Evolutionary conservation across 371 early-diverging fungal genomes (phyloP).

Genomic region (Lichtheimia hyalospora): DNA sequence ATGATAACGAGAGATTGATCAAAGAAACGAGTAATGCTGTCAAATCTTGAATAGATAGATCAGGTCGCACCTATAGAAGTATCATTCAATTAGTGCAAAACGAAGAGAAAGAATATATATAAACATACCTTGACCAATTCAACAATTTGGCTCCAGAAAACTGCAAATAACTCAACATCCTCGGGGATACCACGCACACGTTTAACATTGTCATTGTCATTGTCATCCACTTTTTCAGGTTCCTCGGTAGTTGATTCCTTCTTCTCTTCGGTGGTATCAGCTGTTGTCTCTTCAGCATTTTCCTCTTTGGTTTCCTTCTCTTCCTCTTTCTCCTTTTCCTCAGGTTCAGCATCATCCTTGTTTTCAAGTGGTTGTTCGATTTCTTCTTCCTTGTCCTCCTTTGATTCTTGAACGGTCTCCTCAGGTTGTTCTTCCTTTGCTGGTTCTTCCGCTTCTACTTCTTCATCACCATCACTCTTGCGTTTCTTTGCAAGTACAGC

Average conservation of each 20-base stretch:
- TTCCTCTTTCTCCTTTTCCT: conserved; percentile 7
- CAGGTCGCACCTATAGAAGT: conserved; percentile 62
- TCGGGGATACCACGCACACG: conserved; percentile 77
- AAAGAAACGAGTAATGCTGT: conserved; percentile 85
- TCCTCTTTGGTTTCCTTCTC: conserved; percentile 10
- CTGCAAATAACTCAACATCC: conserved; percentile 86
- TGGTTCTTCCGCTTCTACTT: conserved; percentile 19
- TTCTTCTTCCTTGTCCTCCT: conserved; percentile 19
- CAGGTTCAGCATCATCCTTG: conserved; percentile 25
- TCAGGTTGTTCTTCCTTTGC: conserved; percentile 18
- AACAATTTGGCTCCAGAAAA: conserved; percentile 94
- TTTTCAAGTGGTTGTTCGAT: conserved; percentile 16
- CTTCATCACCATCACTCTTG: conserved; percentile 16
- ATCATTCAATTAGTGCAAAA: too few species aligned
- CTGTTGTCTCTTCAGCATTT: conserved; percentile 13
- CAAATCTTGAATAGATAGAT: conserved; percentile 87
- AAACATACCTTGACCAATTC: conserved; percentile 77
- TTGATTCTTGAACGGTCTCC: conserved; percentile 13
- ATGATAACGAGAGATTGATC: conserved; percentile 86
- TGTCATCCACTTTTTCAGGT: not conserved
- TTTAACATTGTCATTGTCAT: conserved; percentile 26
- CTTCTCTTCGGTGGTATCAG: conserved; percentile 15
- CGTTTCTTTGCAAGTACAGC: conserved; percentile 32
- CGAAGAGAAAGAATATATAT: too few species aligned
- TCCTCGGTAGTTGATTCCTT: conserved; percentile 17